Evolutionary conservation across 768 basidiomycete species (phyloP).

Genomic region (Suillus placidus): DNA sequence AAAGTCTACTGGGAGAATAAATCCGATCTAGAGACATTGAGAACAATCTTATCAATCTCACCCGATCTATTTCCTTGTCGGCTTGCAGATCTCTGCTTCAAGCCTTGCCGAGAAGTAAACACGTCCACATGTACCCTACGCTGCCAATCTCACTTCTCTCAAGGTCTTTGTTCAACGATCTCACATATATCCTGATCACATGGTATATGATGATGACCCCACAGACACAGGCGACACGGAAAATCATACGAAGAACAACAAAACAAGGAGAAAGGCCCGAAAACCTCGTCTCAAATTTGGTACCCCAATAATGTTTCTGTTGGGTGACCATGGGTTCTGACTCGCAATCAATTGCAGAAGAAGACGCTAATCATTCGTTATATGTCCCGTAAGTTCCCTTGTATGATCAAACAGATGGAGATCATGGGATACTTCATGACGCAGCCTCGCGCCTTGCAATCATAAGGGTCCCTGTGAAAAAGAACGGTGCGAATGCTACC

Average conservation of each 20-base stretch:
- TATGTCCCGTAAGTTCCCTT: slow-evolving; percentile 19
- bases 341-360: slow-evolving; percentile 15
- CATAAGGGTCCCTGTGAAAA: slow-evolving; percentile 52
- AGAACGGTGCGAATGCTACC: slow-evolving; percentile 44
- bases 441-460: slow-evolving; percentile 42
- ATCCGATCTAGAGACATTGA: slow-evolving; percentile 25
- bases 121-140: not conserved
- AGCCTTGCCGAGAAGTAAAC: slow-evolving; percentile 49
- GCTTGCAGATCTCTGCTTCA: slow-evolving; percentile 49
- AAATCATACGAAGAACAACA: not conserved
- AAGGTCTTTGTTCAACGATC: slow-evolving; percentile 27
- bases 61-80: slow-evolving; percentile 55
- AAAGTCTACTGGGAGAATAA: slow-evolving; percentile 29
- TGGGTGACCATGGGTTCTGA: not conserved
- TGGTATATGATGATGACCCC: slow-evolving; percentile 19
- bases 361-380: not conserved
- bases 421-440: not conserved
- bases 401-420: not conserved
- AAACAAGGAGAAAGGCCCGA: slow-evolving; percentile 11
- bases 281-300: slow-evolving; percentile 17
- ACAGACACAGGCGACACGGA: slow-evolving; percentile 7
- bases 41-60: slow-evolving; percentile 42
- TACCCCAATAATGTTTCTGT: slow-evolving; percentile 7
- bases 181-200: slow-evolving; percentile 21
- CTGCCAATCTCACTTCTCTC: not conserved